phyloP scores from a whole-genome alignment of 768 basidiomycete species.

The Panaeolus cyanescens region DNA sequence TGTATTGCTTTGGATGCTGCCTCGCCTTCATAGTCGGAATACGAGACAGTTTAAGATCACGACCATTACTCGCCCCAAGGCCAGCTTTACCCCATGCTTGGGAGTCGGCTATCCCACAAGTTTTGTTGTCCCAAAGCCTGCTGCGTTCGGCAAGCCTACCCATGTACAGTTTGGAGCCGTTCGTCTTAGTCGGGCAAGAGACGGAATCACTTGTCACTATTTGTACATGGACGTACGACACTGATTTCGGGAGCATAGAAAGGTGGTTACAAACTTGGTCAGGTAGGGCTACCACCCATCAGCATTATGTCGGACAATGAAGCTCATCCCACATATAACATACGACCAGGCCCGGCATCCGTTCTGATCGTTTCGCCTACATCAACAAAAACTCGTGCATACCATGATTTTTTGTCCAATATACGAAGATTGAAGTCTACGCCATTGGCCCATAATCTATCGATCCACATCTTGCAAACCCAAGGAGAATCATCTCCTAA shows the following conservation, averaged over 20 bases:
- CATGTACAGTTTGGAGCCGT: background rate
- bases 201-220: background rate
- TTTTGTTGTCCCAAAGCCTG: background rate
- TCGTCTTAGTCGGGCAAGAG: background rate
- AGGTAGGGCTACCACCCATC: background rate
- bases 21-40: background rate
- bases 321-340: no score
- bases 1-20: background rate
- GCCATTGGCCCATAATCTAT: slow-evolving; percentile 22
- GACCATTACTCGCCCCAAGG: background rate
- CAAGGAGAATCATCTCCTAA: slow-evolving; percentile 41
- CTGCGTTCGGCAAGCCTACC: background rate
- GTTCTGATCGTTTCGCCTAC: slow-evolving; percentile 43
- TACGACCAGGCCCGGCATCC: slow-evolving; percentile 51
- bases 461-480: slow-evolving; percentile 50
- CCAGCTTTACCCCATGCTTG: background rate
- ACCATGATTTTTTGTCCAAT: slow-evolving; percentile 26
- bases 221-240: background rate
- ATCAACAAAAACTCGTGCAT: slow-evolving; percentile 21
- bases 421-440: slow-evolving; percentile 24
- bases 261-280: background rate
- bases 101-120: background rate
- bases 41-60: background rate
- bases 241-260: background rate
- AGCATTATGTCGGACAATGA: no score